These are phyloP conservation scores for Lichtheimia hyalospora DNA, from an alignment of 371 early-diverging fungal genomes.

Conservation along the genomic window DNA sequence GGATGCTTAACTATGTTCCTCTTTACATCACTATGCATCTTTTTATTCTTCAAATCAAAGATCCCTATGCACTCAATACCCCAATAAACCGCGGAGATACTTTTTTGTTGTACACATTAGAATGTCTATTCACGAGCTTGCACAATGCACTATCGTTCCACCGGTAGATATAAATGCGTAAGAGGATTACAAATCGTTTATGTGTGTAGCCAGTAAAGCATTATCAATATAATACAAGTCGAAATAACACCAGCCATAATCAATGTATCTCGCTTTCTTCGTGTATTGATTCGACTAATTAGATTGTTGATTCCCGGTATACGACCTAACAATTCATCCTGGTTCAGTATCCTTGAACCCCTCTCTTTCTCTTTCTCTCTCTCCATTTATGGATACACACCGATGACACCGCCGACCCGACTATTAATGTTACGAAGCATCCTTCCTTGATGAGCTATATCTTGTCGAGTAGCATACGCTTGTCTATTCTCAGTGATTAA, in stretches of 20 bases:
- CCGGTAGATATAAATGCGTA: not conserved
- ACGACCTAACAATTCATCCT: slow-evolving; percentile 24
- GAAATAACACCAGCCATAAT: slow-evolving; percentile 67
- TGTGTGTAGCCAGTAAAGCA: slow-evolving; percentile 49
- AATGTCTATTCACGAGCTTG: too few species aligned
- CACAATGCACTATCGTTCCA: slow-evolving; percentile 1
- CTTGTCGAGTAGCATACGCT: slow-evolving; percentile 63
- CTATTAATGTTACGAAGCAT: slow-evolving; percentile 48
- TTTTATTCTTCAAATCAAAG: too few species aligned
- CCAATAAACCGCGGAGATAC: too few species aligned
- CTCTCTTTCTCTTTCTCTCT: not conserved
- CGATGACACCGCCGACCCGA: slow-evolving; percentile 49
- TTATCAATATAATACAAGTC: slow-evolving; percentile 56
- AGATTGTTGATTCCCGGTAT: slow-evolving; percentile 66
- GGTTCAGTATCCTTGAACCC: too few species aligned
- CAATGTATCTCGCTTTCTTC: slow-evolving; percentile 61
- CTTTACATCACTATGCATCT: too few species aligned
- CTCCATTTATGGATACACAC: slow-evolving; percentile 27
- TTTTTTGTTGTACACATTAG: too few species aligned
- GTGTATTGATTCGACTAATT: slow-evolving; percentile 62
- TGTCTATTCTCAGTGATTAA: slow-evolving; percentile 48
- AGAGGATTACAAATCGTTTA: slow-evolving; percentile 13
- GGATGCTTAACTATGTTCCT: too few species aligned
- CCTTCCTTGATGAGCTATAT: slow-evolving; percentile 55
- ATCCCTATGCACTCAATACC: too few species aligned